Evolutionary conservation across 495 filamentous ascomycete genomes (phyloP).

Genomic region (Penicillium goetzii): DNA sequence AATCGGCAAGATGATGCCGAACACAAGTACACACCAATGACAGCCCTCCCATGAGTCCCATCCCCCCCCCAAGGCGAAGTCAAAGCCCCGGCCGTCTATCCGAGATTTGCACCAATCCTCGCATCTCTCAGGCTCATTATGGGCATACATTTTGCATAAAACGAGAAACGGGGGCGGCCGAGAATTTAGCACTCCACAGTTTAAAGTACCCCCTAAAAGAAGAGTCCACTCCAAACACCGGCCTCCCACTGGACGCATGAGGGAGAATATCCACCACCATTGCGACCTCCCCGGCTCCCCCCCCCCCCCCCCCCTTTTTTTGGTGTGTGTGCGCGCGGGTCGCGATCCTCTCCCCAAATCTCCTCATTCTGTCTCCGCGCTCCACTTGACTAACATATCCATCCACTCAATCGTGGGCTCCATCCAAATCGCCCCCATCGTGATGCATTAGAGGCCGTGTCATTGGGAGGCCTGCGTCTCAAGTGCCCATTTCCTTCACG

Average conservation of each 20-base stretch:
- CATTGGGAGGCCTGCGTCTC: neutral
- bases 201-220: slow-evolving; percentile 1
- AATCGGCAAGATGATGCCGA: slow-evolving; percentile 7
- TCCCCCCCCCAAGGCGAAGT: neutral
- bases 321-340: neutral
- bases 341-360: neutral
- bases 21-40: neutral
- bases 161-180: neutral
- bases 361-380: neutral
- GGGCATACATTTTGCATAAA: neutral
- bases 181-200: slow-evolving; percentile 3
- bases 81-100: neutral
- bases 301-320: neutral
- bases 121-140: neutral
- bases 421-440: neutral
- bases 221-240: neutral
- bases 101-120: neutral
- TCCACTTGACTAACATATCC: neutral
- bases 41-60: neutral
- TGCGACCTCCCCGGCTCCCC: too few relatives aligned
- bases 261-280: neutral
- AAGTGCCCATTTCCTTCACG: neutral
- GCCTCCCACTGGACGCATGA: neutral
- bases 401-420: neutral
- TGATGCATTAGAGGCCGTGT: neutral